Evolutionary conservation across 192 early-diverging fungal species (phyloP).

Genomic region (Gonapodya sp.): DNA sequence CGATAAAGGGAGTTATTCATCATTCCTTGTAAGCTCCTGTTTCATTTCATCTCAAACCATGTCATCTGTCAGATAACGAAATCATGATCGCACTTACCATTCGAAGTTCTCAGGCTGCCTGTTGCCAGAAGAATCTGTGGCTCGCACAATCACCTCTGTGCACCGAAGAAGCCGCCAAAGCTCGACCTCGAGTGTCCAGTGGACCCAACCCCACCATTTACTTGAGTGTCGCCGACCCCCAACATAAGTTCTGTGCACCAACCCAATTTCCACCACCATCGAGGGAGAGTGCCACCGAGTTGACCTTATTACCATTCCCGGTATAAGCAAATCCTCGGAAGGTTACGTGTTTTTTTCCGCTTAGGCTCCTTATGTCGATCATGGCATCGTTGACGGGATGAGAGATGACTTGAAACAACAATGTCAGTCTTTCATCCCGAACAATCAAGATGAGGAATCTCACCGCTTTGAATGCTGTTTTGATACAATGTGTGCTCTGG

Average conservation of each 20-base stretch:
- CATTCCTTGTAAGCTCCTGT: conserved; percentile 44
- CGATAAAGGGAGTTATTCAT: conserved; percentile 47
- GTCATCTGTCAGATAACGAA: no score
- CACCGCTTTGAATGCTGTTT: background rate
- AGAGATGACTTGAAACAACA: conserved; percentile 27
- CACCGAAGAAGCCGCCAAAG: conserved; percentile 13
- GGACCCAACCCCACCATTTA: conserved; percentile 50
- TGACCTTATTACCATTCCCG: conserved; percentile 63
- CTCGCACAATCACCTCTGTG: conserved; percentile 45
- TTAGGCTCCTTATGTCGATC: background rate
- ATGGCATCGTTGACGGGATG: conserved; percentile 44
- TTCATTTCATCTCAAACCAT: no score
- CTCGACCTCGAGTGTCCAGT: conserved; percentile 38
- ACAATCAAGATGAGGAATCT: background rate
- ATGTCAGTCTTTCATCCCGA: no score
- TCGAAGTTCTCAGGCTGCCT: conserved; percentile 48
- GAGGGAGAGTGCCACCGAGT: conserved; percentile 68
- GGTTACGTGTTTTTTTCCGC: conserved; percentile 21
- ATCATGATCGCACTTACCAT: conserved; percentile 51
- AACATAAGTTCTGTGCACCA: conserved; percentile 31
- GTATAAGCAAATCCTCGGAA: conserved; percentile 73
- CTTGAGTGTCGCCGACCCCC: conserved; percentile 20
- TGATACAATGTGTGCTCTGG: background rate
- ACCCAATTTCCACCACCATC: conserved; percentile 75
- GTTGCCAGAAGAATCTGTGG: conserved; percentile 47